Conservation (phyloP, 2,329 filamentous ascomycete genomes). For the Fusarium euwallaceae region DNA sequence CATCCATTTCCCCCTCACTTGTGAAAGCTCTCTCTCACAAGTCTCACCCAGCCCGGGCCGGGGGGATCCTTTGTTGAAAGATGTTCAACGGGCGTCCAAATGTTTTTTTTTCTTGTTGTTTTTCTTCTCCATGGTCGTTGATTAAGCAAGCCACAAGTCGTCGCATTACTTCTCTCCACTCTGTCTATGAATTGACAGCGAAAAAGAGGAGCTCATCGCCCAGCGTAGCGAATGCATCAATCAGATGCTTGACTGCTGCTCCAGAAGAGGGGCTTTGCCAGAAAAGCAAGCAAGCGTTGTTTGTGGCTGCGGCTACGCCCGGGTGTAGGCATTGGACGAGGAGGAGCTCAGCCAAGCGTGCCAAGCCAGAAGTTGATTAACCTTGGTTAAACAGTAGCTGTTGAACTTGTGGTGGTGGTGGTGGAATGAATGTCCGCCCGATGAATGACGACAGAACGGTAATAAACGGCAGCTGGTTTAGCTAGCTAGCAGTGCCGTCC, state of each 20-base stretch:
- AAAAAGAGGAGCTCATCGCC: neutral
- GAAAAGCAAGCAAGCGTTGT: constrained; percentile 28
- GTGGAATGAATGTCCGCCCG: constrained; percentile 2
- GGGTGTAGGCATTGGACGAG: constrained; percentile 19
- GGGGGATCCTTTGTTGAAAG: neutral
- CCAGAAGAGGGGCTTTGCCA: constrained; percentile 28
- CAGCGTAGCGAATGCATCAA: neutral
- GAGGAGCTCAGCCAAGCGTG: neutral
- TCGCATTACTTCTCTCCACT: constrained; percentile 3
- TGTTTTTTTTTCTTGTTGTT: neutral
- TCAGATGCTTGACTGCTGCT: neutral
- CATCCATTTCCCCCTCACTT: constrained; percentile 7
- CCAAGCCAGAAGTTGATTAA: constrained; percentile 7
- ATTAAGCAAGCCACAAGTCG: constrained; percentile 10
- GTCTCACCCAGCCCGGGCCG: neutral
- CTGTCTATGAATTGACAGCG: neutral
- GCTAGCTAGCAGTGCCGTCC: neutral
- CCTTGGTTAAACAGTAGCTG: constrained; percentile 20
- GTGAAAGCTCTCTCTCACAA: neutral
- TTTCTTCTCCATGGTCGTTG: neutral
- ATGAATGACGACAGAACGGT: constrained; percentile 3
- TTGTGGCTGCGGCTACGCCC: constrained; percentile 27
- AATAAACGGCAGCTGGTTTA: neutral
- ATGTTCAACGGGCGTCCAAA: neutral
- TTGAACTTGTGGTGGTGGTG: neutral